Base-by-base conservation (phyloP, 306 rosid species). In the Rubus idaeus region DNA sequence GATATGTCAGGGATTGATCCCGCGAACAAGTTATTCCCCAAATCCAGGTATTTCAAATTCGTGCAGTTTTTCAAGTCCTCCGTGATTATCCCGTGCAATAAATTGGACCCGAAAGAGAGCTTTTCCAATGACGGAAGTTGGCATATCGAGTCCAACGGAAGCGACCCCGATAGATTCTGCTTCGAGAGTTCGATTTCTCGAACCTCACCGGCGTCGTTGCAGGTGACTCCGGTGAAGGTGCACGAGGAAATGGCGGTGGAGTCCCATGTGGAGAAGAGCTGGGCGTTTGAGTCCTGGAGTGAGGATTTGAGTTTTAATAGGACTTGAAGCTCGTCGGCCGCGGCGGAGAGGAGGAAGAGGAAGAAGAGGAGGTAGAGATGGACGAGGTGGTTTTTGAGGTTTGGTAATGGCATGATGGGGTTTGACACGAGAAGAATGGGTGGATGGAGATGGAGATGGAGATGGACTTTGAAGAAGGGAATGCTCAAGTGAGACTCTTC, bases 1-100 rank as follows among this genome's bases (percentile, higher is more conserved):
- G 93, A 81, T 53, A 95, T 76, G 51, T 87, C 90, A 3, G 99
- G 99, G 42, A 95, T 77, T 5, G 88, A 8, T 0, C 94, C 97
- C 0, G 80, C 35, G 87, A 95, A 92, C 11, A 8, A 0, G 70
- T 95, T 95, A 83, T 85, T 87, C 3, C 94, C 97, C 78, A 95
- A 80, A 45, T 95, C 99, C 72, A 95, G 47, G 67, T 84, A 91
- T 30, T 60, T 64, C 81, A 95, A 68, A 0, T 64, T 88, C 2
- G 78, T 74, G 55, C 99, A 95, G 76, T 89, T 89, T 37, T 75
- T 91, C 80, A 95, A 66, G 21, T 78, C 87, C 77, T 81, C 79
- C 2, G 73, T 58, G 23, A 89, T 69, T 10, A 47, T 42, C 1
- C 96, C 97, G 7, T 66, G 12, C 53, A 95, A 56, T 5, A 21